Evolutionary conservation across 2,329 filamentous ascomycete genomes (phyloP).

Genomic region (Aspergillus japonicus): DNA sequence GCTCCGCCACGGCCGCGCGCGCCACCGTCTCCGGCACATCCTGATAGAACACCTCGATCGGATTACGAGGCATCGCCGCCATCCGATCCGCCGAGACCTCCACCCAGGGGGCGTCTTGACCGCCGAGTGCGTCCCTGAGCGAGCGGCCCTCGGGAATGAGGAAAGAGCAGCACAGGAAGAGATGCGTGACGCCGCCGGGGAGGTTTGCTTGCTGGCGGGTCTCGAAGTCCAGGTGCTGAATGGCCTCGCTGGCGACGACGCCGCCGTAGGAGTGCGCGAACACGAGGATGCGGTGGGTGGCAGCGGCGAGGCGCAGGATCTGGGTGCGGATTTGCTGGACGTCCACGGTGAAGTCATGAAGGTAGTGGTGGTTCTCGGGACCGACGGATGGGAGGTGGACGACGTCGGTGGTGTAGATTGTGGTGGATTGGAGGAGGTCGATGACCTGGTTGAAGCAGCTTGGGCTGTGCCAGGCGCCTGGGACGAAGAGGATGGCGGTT

Average conservation of each 20-base stretch:
- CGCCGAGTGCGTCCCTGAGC: constrained; percentile 1
- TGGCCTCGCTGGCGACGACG: background rate
- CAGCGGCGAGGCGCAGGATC: background rate
- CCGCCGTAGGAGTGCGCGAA: constrained; percentile 11
- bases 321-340: background rate
- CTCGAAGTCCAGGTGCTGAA: background rate
- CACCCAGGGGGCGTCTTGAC: constrained; percentile 1
- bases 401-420: background rate
- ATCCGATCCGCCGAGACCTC: background rate
- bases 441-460: background rate
- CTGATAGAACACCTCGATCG: constrained; percentile 4
- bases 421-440: background rate
- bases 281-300: constrained; percentile 1
- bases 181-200: background rate
- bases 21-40: background rate
- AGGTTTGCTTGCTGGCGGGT: background rate
- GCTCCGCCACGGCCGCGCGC: background rate
- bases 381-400: constrained; percentile 4
- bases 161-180: constrained; percentile 5
- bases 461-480: constrained; percentile 9
- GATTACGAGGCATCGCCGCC: background rate
- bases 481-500: constrained; percentile 4
- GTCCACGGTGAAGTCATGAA: background rate
- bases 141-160: background rate
- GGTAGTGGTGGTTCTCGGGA: background rate